Evolutionary conservation across 768 basidiomycete species (phyloP).

Genomic region (Phylloporus scabripes): DNA sequence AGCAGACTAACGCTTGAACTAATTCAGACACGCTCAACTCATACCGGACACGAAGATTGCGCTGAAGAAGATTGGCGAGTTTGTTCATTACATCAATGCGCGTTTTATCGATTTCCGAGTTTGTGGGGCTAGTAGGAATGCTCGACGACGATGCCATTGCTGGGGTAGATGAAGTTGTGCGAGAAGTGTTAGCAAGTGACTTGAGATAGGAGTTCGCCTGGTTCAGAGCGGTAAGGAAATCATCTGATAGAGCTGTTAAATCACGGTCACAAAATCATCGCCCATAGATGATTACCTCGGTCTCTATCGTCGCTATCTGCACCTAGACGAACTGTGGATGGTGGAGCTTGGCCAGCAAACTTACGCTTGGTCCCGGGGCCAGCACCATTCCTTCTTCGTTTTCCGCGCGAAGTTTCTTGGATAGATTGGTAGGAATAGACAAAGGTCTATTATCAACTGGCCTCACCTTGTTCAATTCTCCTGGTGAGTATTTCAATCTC

Average conservation of each 20-base stretch:
- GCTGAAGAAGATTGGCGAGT: constrained; percentile 60
- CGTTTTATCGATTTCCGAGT: constrained; percentile 44
- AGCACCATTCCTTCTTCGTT: constrained; percentile 27
- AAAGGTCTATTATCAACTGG: neutral
- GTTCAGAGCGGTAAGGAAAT: constrained; percentile 66
- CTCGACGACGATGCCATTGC: constrained; percentile 36
- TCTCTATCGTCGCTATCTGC: constrained; percentile 34
- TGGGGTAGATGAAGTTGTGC: constrained; percentile 30
- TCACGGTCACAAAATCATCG: neutral
- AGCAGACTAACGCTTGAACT: constrained; percentile 60
- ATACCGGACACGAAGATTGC: constrained; percentile 69
- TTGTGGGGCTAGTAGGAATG: constrained; percentile 31
- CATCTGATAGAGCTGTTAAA: constrained; percentile 41
- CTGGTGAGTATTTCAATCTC: constrained; percentile 63
- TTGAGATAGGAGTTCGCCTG: constrained; percentile 57
- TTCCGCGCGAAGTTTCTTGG: constrained; percentile 27
- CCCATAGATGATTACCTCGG: constrained; percentile 23
- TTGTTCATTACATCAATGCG: constrained; percentile 60
- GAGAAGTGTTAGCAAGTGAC: constrained; percentile 45
- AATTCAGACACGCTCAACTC: constrained; percentile 67
- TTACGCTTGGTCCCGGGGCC: constrained; percentile 27
- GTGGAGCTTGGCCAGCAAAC: constrained; percentile 31
- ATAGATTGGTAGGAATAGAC: neutral
- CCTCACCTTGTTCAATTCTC: constrained; percentile 44
- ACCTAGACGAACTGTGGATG: constrained; percentile 23